These are phyloP conservation scores for Tetracladium marchalianum DNA, from an alignment of 495 filamentous ascomycete genomes.

Conservation along the genomic window DNA sequence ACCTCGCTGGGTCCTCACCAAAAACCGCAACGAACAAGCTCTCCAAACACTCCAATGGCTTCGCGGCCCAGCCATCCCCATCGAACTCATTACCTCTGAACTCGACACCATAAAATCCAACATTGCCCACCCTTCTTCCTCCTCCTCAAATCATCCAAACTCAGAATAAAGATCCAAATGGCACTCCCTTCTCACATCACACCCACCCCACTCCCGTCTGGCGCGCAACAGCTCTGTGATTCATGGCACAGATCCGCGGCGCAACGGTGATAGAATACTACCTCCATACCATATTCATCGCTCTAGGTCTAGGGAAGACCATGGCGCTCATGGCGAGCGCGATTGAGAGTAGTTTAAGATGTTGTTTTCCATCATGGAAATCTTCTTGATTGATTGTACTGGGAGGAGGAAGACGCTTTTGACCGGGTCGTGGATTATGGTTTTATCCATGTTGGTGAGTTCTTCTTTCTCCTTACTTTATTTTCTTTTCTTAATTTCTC, in stretches of 20 bases:
- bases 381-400: no score
- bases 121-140: no score
- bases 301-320: constrained; percentile 57
- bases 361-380: no score
- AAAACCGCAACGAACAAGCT: constrained; percentile 38
- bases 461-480: constrained; percentile 36
- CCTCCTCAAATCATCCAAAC: no score
- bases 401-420: no score
- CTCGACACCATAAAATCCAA: constrained; percentile 62
- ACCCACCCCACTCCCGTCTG: constrained; percentile 46
- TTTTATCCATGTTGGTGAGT: no score
- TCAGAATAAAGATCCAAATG: constrained; percentile 53
- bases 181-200: constrained; percentile 32
- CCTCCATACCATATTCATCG: constrained; percentile 42
- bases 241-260: constrained; percentile 50
- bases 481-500: background rate
- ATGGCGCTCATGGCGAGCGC: constrained; percentile 38
- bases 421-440: no score
- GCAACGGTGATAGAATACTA: constrained; percentile 26
- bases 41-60: constrained; percentile 42
- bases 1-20: constrained; percentile 51
- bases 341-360: no score
- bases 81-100: constrained; percentile 58
- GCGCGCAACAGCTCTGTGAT: constrained; percentile 58
- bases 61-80: constrained; percentile 43